Percentiles rank a stretch among this genome's conserved stretches.
These are phyloP conservation scores for Blastomyces silverae DNA, from an alignment of 2,329 filamentous ascomycete species.

Conservation along the genomic window DNA sequence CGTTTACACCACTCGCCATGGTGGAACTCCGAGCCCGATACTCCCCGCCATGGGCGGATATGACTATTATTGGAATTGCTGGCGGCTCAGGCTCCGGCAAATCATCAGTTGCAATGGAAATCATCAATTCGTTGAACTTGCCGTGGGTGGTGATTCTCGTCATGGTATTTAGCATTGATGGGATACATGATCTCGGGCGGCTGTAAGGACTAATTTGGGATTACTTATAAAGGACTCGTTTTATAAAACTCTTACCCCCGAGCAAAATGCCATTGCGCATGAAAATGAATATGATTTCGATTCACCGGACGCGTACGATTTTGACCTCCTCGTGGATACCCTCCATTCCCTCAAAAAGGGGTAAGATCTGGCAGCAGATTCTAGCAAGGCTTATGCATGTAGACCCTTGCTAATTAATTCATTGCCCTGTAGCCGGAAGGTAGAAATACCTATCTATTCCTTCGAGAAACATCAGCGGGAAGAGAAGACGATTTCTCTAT, in stretches of 20 bases:
- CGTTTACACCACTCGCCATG: not conserved
- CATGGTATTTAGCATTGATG: constrained; percentile 58
- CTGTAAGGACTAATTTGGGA: constrained; percentile 21
- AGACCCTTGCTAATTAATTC: constrained; percentile 19
- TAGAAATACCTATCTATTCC: constrained; percentile 90
- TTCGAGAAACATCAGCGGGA: constrained; percentile 84
- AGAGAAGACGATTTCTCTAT: constrained; percentile 75
- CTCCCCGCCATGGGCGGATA: constrained; percentile 89
- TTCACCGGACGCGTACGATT: constrained; percentile 87
- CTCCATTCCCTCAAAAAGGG: constrained; percentile 83
- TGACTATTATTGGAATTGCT: constrained; percentile 93
- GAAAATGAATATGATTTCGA: constrained; percentile 94
- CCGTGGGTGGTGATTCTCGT: constrained; percentile 98
- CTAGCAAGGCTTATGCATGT: constrained; percentile 7
- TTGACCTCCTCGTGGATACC: constrained; percentile 74
- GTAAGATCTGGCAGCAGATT: constrained; percentile 46
- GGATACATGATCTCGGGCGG: constrained; percentile 9
- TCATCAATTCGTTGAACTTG: constrained; percentile 80
- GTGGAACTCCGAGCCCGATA: constrained; percentile 55
- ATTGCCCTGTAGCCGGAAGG: constrained; percentile 38
- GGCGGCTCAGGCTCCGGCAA: constrained; percentile 94
- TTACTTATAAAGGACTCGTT: constrained; percentile 69
- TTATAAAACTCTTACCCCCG: constrained; percentile 79
- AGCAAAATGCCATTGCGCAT: constrained; percentile 74
- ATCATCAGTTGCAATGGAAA: constrained; percentile 86